Base-by-base conservation (phyloP, 345 rosid genomes). In the Linum usitatissimum region DNA sequence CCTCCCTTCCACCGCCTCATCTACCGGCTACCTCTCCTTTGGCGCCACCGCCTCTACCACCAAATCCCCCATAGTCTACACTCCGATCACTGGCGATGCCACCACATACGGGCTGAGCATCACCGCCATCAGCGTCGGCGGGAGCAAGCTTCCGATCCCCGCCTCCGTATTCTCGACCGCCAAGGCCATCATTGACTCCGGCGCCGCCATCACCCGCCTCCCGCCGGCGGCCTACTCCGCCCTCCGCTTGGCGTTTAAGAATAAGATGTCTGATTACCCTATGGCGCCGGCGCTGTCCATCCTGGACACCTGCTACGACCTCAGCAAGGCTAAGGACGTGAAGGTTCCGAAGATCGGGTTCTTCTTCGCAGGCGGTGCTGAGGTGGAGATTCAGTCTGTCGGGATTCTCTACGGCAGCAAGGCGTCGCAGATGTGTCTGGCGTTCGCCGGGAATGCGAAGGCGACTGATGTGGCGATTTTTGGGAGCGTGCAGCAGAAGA, bases 191-290 rank as follows among this genome's bases (percentile, higher is more conserved):
- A 92, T 92, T 20, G 98, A 92, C 68, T 89, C 98, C 0, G 96
- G 96, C 40, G 86, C 98, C 0, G 95, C 89, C 36, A 89, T 92
- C 61, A 74, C 93, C 0, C 85, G 98, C 12, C 73, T 92, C 63
- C 93, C 95, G 0, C 86, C 89, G 0, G 75, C 72, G 0, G 93
- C 84, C 0, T 92, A 88, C 72, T 58, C 85, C 1, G 79, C 85
- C 5, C 13, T 92, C 30, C 53, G 71, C 0, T 34, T 71, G 5
- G 67, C 86, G 17, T 88, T 92, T 61, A 66, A 71, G 67, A 68
- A 73, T 60, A 1, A 2, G 57, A 91, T 91, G 96, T 55, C 75
- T 0, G 61, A 64, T 57, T 91, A 91, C 58, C 92, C 92, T 1
- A 68, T 45, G 9, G 73, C 92, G 3, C 76, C 81, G 0, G 77